Percentiles rank a stretch among this genome's conserved stretches.
Conservation (phyloP, 306 rosid species). For the Pachyrhizus erosus region DNA sequence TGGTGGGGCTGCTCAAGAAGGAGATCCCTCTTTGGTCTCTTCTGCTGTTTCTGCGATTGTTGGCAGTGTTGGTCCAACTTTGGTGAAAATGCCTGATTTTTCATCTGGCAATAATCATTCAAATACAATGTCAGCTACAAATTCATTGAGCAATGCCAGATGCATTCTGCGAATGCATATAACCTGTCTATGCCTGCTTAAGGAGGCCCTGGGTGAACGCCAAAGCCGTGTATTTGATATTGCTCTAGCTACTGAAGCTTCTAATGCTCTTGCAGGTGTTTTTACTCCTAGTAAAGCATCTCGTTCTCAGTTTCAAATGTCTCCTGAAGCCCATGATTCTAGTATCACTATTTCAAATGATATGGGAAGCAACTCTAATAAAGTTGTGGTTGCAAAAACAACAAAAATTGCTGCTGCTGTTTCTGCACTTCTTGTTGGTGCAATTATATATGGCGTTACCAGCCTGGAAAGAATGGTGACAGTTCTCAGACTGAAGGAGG, state of each 20-base stretch:
- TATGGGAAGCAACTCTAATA: constrained; percentile 49
- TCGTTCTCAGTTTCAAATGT: constrained; percentile 78
- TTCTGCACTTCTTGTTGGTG: constrained; percentile 87
- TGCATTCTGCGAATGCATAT: constrained; percentile 78
- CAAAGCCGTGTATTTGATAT: constrained; percentile 96
- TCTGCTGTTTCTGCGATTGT: constrained; percentile 94
- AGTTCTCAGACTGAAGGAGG: constrained; percentile 84
- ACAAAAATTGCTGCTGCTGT: constrained; percentile 86
- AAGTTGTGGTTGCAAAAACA: constrained; percentile 58
- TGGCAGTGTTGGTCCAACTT: constrained; percentile 66
- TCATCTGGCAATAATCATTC: constrained; percentile 60
- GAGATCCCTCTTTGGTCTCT: constrained; percentile 92
- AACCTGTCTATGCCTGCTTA: constrained; percentile 85
- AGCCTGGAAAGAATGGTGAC: constrained; percentile 94
- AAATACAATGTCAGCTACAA: constrained; percentile 54
- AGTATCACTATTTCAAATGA: constrained; percentile 61
- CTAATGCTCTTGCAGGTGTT: constrained; percentile 72
- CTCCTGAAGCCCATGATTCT: constrained; percentile 78
- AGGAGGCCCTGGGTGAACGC: constrained; percentile 98
- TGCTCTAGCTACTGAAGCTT: constrained; percentile 94
- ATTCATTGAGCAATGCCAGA: constrained; percentile 65
- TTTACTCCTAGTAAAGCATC: constrained; percentile 86
- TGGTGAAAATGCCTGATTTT: constrained; percentile 74
- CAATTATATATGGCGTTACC: constrained; percentile 80
- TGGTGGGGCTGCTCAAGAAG: constrained; percentile 99